A percentile compares a stretch with the other conserved stretches of the same genome.
Conservation (phyloP, 306 rosid genomes). For the Rubus parviflorus region DNA sequence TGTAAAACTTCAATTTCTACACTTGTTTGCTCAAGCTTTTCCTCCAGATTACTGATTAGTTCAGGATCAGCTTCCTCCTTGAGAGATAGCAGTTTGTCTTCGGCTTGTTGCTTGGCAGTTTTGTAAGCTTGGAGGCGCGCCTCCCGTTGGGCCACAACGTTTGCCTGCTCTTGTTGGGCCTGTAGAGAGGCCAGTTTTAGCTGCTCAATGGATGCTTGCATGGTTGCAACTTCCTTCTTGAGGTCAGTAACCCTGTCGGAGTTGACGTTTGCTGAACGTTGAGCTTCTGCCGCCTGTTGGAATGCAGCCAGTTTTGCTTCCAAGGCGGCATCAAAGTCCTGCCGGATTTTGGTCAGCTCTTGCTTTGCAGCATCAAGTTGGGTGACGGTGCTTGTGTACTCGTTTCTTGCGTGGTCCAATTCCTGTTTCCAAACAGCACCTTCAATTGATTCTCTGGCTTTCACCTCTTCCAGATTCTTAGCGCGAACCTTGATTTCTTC, state of each 20-base stretch:
- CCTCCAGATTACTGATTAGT: conserved; percentile 35
- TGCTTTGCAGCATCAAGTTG: conserved; percentile 74
- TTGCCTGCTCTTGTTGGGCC: conserved; percentile 50
- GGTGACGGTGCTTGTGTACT: conserved; percentile 40
- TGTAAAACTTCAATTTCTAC: conserved; percentile 59
- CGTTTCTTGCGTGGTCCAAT: conserved; percentile 55
- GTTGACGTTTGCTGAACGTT: conserved; percentile 52
- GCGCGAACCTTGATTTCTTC: conserved; percentile 43
- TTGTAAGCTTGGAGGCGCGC: conserved; percentile 26
- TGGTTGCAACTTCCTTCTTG: conserved; percentile 47
- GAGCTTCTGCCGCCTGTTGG: conserved; percentile 79
- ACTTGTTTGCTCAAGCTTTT: conserved; percentile 46
- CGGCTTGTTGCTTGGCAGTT: conserved; percentile 47
- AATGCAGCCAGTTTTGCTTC: conserved; percentile 71
- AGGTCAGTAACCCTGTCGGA: conserved; percentile 55
- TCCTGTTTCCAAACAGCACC: conserved; percentile 61
- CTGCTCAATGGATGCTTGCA: conserved; percentile 55
- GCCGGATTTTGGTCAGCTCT: conserved; percentile 72
- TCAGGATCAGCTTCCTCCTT: conserved; percentile 54
- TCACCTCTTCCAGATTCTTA: conserved; percentile 45
- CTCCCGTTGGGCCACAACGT: conserved; percentile 46
- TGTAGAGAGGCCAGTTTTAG: conserved; percentile 44
- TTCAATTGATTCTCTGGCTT: conserved; percentile 41
- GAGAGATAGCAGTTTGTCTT: conserved; percentile 41
- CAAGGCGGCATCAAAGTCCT: conserved; percentile 74